Evolutionary conservation across 768 basidiomycete species (phyloP).

Genomic region (Agrocybe pediades): DNA sequence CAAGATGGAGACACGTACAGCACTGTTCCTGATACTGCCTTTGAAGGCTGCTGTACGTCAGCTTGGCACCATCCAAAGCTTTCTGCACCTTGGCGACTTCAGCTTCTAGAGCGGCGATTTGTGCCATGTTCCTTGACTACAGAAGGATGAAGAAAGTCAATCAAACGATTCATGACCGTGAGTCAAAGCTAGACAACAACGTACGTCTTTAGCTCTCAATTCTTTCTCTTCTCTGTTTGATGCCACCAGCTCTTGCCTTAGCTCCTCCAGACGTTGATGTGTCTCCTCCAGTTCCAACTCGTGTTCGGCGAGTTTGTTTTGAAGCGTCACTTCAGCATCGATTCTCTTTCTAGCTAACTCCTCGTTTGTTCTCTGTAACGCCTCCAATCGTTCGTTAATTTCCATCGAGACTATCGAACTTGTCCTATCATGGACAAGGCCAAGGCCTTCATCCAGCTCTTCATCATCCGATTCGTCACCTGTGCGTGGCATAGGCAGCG

Average conservation of each 20-base stretch:
- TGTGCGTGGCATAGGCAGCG: slow-evolving; percentile 58
- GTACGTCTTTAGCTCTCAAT: slow-evolving; percentile 81
- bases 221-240: slow-evolving; percentile 95
- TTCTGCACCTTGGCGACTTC: slow-evolving; percentile 80
- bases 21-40: slow-evolving; percentile 91
- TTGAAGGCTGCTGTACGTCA: slow-evolving; percentile 75
- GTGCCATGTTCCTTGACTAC: slow-evolving; percentile 64
- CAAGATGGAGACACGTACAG: slow-evolving; percentile 45
- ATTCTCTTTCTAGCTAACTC: slow-evolving; percentile 76
- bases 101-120: slow-evolving; percentile 72
- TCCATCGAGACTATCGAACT: slow-evolving; percentile 73
- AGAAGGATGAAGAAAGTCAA: slow-evolving; percentile 9
- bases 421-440: slow-evolving; percentile 58
- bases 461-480: slow-evolving; percentile 57
- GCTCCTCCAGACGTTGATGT: slow-evolving; percentile 76
- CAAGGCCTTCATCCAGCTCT: slow-evolving; percentile 55
- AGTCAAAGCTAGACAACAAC: slow-evolving; percentile 11
- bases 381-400: slow-evolving; percentile 71
- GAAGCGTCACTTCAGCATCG: slow-evolving; percentile 72
- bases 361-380: slow-evolving; percentile 68
- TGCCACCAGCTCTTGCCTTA: slow-evolving; percentile 71
- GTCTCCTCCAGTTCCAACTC: slow-evolving; percentile 85
- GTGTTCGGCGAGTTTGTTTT: slow-evolving; percentile 70
- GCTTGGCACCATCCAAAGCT: slow-evolving; percentile 70
- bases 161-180: neutral